phyloP scores from a whole-genome alignment of 176 grass and related monocot genomes.

The Bothriochloa decipiens region DNA sequence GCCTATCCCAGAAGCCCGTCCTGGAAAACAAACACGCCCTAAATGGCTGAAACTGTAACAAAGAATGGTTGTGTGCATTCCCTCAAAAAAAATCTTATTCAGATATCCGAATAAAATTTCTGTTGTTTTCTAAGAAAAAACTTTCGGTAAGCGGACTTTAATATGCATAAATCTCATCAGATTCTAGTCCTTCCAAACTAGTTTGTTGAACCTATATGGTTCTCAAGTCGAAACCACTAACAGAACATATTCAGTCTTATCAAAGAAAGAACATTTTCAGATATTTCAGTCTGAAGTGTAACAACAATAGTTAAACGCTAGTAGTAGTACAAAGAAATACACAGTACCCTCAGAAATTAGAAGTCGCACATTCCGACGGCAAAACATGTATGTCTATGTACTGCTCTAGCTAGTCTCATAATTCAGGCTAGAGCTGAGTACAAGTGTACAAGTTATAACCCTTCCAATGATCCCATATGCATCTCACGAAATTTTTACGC shows the following conservation, averaged over 20 bases:
- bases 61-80: too few species aligned
- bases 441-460: background rate
- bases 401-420: conserved; percentile 17
- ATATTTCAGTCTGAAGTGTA: conserved; percentile 7
- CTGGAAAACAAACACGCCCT: too few species aligned
- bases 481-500: conserved; percentile 7
- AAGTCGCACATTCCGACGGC: background rate
- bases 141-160: too few species aligned
- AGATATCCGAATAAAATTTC: too few species aligned
- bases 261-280: background rate
- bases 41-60: too few species aligned
- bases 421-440: conserved; percentile 30
- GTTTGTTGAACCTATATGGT: too few species aligned
- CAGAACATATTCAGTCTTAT: background rate
- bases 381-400: conserved; percentile 31
- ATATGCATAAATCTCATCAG: too few species aligned
- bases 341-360: conserved; percentile 10
- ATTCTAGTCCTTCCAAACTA: too few species aligned
- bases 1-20: too few species aligned
- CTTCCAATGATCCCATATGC: background rate
- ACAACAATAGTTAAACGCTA: conserved; percentile 24
- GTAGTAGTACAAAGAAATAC: conserved; percentile 35
- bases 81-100: too few species aligned
- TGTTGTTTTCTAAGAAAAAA: too few species aligned
- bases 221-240: background rate